These are phyloP conservation scores for Taiwanofungus camphoratus DNA, from an alignment of 1,284 basidiomycete genomes.

Conservation along the genomic window DNA sequence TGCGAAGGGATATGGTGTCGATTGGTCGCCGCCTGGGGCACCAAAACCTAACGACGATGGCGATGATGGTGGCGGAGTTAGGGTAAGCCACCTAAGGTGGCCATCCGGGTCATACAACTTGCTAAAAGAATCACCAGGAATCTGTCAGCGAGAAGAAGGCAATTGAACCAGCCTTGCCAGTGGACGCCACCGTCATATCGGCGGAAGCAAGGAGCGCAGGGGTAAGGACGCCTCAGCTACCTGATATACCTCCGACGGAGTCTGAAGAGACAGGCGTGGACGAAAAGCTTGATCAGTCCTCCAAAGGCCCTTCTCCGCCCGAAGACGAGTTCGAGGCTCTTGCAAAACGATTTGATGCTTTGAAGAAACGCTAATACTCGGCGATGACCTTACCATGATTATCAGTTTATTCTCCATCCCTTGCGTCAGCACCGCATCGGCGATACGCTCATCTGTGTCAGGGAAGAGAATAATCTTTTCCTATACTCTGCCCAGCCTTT, in stretches of 20 bases:
- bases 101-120: neutral
- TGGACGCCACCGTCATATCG: conserved; percentile 25
- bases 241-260: conserved; percentile 43
- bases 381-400: neutral
- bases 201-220: conserved; percentile 28
- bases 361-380: conserved; percentile 62
- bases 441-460: no score
- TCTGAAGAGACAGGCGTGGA: conserved; percentile 28
- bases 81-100: conserved; percentile 25
- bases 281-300: conserved; percentile 17
- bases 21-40: conserved; percentile 47
- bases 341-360: conserved; percentile 67
- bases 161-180: conserved; percentile 18
- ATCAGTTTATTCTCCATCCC: neutral
- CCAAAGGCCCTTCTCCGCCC: conserved; percentile 24
- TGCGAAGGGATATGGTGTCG: conserved; percentile 79
- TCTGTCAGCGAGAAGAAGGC: conserved; percentile 8
- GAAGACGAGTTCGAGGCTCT: conserved; percentile 72
- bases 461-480: no score
- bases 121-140: conserved; percentile 11
- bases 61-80: conserved; percentile 26
- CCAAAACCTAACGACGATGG: conserved; percentile 19
- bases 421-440: neutral
- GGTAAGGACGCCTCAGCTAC: conserved; percentile 34
- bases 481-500: no score